phyloP scores from a whole-genome alignment of 176 grass and related monocot genomes.

The Coix lacrymajobi region DNA sequence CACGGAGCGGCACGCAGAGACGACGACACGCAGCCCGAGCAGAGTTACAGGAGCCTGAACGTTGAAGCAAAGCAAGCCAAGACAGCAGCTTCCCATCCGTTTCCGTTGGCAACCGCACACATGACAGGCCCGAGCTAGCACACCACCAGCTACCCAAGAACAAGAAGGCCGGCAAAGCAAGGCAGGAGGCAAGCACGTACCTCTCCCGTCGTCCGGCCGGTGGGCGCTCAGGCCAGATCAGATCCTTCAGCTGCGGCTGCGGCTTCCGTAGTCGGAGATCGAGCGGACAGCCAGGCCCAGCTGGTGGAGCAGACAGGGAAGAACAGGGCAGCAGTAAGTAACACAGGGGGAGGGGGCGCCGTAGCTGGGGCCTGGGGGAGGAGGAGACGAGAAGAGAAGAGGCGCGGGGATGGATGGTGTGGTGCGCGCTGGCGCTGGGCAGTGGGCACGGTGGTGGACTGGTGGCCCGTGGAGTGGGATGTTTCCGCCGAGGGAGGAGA shows the following conservation, averaged over 20 bases:
- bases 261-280: not conserved
- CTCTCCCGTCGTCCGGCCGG: slow-evolving; percentile 26
- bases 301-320: not conserved
- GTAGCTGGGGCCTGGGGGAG: not conserved
- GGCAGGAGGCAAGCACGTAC: not conserved
- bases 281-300: not conserved
- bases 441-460: not conserved
- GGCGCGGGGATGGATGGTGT: no score
- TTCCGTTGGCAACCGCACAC: not conserved
- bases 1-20: not conserved
- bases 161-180: not conserved
- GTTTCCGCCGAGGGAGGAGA: slow-evolving; percentile 17
- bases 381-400: not conserved
- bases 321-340: not conserved
- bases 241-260: slow-evolving; percentile 3
- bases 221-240: not conserved
- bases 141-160: not conserved
- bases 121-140: not conserved
- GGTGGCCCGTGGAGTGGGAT: slow-evolving; percentile 1
- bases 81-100: not conserved
- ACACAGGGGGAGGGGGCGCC: not conserved
- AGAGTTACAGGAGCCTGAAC: not conserved
- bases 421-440: not conserved
- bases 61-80: not conserved
- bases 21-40: not conserved